Conservation (phyloP, 352 stramenopile species). For the Phytophthora agathidicida region DNA sequence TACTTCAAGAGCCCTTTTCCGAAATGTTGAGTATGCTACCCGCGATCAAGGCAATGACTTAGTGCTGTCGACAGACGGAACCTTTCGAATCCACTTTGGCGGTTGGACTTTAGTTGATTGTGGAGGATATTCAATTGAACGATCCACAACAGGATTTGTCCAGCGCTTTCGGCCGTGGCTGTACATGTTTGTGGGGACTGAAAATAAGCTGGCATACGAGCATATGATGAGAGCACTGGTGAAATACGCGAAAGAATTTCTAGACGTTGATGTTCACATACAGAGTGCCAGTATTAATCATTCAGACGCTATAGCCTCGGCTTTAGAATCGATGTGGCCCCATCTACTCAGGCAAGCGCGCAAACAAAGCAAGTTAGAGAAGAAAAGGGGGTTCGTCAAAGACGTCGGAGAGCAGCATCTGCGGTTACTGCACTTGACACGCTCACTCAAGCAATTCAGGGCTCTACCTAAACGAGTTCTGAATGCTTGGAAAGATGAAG, state of each 20-base stretch:
- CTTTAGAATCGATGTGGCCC: constrained; percentile 7
- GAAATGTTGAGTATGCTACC: not conserved
- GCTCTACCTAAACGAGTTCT: constrained; percentile 2
- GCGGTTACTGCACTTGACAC: not conserved
- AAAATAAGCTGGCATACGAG: constrained; percentile 4
- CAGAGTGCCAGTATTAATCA: constrained; percentile 13
- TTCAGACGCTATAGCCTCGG: constrained; percentile 8
- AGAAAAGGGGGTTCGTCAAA: constrained; percentile 1
- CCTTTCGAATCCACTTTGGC: constrained; percentile 8
- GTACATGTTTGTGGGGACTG: constrained; percentile 17
- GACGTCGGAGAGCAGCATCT: constrained; percentile 1
- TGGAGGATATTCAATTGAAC: constrained; percentile 7
- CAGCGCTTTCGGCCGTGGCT: constrained; percentile 12
- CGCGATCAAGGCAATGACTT: not conserved
- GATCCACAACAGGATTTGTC: not conserved
- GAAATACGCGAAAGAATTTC: constrained; percentile 9
- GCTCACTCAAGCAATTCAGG: constrained; percentile 7
- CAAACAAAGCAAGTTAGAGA: constrained; percentile 2
- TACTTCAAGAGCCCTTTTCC: not conserved
- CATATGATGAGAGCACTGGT: constrained; percentile 2
- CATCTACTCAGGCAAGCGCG: not conserved
- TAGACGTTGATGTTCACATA: not conserved
- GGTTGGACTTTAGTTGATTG: constrained; percentile 5
- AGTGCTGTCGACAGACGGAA: constrained; percentile 8
- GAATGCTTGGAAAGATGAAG: not conserved